Conservation (phyloP, 73 alveolate species). For the Paraurostyla sp. region DNA sequence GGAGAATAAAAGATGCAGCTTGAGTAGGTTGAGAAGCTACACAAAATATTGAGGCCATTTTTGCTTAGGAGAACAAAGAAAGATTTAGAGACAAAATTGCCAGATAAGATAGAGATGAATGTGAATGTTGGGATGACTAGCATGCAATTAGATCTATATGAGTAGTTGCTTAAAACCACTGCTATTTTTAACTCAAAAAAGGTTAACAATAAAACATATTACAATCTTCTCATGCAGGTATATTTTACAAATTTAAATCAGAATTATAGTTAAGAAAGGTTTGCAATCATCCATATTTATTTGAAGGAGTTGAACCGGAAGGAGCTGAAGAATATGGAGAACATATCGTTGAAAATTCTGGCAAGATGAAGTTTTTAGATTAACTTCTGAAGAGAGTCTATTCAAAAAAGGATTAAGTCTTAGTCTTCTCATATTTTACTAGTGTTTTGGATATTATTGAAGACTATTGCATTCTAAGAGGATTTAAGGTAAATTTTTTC, state of each 20-base stretch:
- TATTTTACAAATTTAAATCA: no score
- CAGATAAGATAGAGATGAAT: conserved; percentile 94
- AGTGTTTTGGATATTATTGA: conserved; percentile 79
- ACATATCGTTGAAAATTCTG: conserved; percentile 57
- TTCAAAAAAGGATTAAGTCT: conserved; percentile 40
- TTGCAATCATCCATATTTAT: conserved; percentile 94
- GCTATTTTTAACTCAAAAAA: not conserved
- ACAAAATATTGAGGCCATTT: conserved; percentile 90
- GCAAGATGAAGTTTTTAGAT: conserved; percentile 75
- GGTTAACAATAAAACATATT: not conserved
- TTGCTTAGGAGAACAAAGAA: conserved; percentile 93
- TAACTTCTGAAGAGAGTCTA: conserved; percentile 57
- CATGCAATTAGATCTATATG: conserved; percentile 88
- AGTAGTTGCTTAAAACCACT: conserved; percentile 76
- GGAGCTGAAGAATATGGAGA: conserved; percentile 73
- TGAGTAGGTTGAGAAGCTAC: conserved; percentile 89
- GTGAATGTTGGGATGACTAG: conserved; percentile 86
- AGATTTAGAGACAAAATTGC: conserved; percentile 90
- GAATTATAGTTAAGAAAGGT: conserved; percentile 88
- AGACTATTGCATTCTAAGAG: conserved; percentile 77
- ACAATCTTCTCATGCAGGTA: conserved; percentile 63
- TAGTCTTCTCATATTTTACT: conserved; percentile 72
- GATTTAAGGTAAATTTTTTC: conserved; percentile 55
- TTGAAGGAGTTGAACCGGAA: conserved; percentile 87
- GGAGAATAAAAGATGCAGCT: conserved; percentile 83